Evolutionary conservation across 2,329 filamentous ascomycete genomes (phyloP).

Genomic region (Capronia coronata): DNA sequence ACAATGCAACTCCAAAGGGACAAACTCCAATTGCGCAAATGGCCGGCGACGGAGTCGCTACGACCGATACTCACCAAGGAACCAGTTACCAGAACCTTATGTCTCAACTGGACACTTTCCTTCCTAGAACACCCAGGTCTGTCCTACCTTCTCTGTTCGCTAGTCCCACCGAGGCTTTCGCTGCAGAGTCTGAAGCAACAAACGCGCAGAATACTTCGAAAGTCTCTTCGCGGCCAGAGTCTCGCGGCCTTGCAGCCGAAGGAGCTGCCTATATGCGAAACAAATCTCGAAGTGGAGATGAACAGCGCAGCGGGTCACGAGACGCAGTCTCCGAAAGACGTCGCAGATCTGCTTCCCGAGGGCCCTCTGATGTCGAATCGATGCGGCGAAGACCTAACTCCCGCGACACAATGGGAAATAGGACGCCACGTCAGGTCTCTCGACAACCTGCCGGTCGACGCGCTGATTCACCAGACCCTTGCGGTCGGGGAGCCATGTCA

Average conservation of each 20-base stretch:
- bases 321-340: background rate
- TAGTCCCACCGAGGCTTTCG: conserved; percentile 9
- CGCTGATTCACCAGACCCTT: background rate
- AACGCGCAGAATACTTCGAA: conserved; percentile 2
- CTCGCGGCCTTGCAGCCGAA: conserved; percentile 17
- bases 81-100: conserved; percentile 5
- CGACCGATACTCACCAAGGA: background rate
- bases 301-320: background rate
- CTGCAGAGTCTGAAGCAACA: conserved; percentile 3
- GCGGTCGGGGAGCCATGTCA: background rate
- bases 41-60: background rate
- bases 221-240: conserved; percentile 12
- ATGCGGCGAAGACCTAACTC: conserved; percentile 8
- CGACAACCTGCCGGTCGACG: background rate
- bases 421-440: conserved; percentile 1
- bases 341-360: conserved; percentile 16
- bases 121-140: background rate
- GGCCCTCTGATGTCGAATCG: conserved; percentile 10
- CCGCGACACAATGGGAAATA: conserved; percentile 1
- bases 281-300: conserved; percentile 6
- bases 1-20: conserved; percentile 18
- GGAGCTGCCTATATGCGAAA: conserved; percentile 20
- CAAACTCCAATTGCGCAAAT: conserved; percentile 15
- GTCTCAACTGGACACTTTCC: conserved; percentile 5
- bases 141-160: conserved; percentile 6